Conservation (phyloP, 2,329 filamentous ascomycete species). For the Ascochyta lentis region DNA sequence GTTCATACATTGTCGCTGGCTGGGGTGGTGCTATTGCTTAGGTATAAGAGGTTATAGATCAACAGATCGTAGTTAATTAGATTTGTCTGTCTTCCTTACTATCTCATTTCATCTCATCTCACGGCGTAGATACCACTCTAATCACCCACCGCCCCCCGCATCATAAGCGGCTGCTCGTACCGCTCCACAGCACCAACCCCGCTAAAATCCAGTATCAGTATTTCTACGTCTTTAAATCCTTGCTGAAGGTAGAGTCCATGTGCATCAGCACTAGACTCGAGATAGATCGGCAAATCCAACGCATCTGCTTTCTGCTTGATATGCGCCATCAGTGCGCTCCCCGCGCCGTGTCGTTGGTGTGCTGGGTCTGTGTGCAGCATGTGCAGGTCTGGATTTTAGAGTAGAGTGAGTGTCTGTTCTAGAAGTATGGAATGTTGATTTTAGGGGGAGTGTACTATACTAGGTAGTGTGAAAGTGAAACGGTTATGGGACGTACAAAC, state of each 20-base stretch:
- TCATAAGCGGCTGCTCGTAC: constrained; percentile 34
- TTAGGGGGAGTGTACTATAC: no score
- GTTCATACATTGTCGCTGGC: no score
- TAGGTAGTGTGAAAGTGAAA: background rate
- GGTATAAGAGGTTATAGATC: no score
- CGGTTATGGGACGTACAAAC: constrained; percentile 27
- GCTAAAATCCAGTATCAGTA: constrained; percentile 25
- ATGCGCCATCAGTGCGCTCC: constrained; percentile 30
- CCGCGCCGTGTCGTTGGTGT: constrained; percentile 34
- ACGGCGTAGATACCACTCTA: no score
- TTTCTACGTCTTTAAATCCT: constrained; percentile 33
- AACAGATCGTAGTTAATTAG: no score
- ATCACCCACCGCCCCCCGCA: constrained; percentile 1
- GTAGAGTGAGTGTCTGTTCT: background rate
- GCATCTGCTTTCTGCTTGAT: constrained; percentile 33
- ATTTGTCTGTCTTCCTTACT: no score
- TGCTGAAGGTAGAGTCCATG: constrained; percentile 35
- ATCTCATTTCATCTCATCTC: no score
- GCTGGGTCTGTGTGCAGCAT: constrained; percentile 38
- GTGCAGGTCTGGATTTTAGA: constrained; percentile 30
- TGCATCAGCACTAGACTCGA: constrained; percentile 32
- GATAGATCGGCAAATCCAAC: constrained; percentile 31
- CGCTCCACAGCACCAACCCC: constrained; percentile 21
- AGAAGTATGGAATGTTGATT: background rate
- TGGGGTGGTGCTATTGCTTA: no score